Conservation (phyloP, 495 filamentous ascomycete genomes). For the Daldinia decipiens region DNA sequence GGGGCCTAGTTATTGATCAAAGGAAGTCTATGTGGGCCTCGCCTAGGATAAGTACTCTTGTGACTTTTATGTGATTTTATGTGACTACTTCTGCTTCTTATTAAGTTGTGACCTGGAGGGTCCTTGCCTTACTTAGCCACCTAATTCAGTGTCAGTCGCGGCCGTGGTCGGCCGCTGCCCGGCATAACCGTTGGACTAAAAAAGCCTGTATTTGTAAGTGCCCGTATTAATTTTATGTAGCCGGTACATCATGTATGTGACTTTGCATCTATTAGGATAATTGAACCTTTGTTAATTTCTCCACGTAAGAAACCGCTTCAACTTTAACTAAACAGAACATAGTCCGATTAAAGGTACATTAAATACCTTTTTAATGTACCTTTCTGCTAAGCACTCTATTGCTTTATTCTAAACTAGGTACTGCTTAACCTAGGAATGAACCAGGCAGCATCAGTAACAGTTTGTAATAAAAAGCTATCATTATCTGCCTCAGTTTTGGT, state of each 20-base stretch:
- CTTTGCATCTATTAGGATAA: not conserved
- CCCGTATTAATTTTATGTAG: not conserved
- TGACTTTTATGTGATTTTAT: constrained; percentile 20
- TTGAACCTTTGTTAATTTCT: not conserved
- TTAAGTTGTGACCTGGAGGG: constrained; percentile 17
- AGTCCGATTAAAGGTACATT: too few species aligned
- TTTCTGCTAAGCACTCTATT: not conserved
- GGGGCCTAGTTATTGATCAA: constrained; percentile 14
- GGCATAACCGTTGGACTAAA: constrained; percentile 21
- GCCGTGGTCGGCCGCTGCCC: constrained; percentile 37
- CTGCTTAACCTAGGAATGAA: not conserved
- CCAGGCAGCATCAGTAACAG: not conserved
- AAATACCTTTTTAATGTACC: not conserved
- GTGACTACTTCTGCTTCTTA: not conserved
- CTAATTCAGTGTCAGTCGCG: constrained; percentile 18
- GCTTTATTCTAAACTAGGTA: not conserved
- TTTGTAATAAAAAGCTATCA: not conserved
- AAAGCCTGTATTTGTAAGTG: constrained; percentile 17
- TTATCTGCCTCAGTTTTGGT: constrained; percentile 5
- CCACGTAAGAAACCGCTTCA: not conserved
- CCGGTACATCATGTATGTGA: not conserved
- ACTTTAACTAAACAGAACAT: not conserved
- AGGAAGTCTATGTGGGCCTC: constrained; percentile 17
- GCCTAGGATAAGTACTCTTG: constrained; percentile 16
- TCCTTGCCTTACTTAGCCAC: constrained; percentile 8